phyloP scores from a whole-genome alignment of 1,284 basidiomycete species.

The Marasmius tenuissimus region DNA sequence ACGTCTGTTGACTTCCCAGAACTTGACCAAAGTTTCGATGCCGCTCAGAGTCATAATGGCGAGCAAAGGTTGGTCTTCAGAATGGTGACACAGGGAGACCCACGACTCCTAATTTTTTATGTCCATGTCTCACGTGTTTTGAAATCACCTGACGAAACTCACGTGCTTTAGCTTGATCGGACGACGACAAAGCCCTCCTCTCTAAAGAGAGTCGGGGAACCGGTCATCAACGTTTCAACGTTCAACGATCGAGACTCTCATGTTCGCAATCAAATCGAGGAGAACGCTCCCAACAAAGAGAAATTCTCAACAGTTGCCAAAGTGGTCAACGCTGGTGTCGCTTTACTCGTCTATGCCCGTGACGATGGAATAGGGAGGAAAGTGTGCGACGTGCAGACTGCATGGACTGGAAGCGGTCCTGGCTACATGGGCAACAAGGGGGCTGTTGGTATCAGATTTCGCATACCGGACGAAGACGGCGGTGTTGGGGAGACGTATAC shows the following conservation, averaged over 20 bases:
- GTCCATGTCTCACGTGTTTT: no score
- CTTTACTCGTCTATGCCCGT: conserved; percentile 77
- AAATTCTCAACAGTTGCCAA: conserved; percentile 72
- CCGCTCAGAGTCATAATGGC: no score
- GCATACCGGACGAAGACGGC: conserved; percentile 57
- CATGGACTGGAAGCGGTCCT: conserved; percentile 77
- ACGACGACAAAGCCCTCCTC: no score
- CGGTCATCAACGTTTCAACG: no score
- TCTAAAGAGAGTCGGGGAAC: no score
- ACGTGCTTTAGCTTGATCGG: no score
- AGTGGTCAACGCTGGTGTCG: conserved; percentile 78
- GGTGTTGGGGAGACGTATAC: conserved; percentile 76
- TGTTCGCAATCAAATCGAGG: conserved; percentile 71
- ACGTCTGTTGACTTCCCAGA: no score
- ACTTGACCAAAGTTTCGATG: no score
- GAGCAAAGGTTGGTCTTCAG: no score
- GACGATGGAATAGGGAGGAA: conserved; percentile 65
- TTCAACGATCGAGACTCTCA: conserved; percentile 55
- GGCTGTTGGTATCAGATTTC: conserved; percentile 87
- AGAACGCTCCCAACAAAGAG: conserved; percentile 64
- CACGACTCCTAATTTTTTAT: no score
- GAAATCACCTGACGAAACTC: no score
- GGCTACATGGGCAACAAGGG: conserved; percentile 94
- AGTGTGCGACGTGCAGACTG: conserved; percentile 68
- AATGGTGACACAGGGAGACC: no score